phyloP scores from a whole-genome alignment of 768 basidiomycete species.

The Ramaria sp. region DNA sequence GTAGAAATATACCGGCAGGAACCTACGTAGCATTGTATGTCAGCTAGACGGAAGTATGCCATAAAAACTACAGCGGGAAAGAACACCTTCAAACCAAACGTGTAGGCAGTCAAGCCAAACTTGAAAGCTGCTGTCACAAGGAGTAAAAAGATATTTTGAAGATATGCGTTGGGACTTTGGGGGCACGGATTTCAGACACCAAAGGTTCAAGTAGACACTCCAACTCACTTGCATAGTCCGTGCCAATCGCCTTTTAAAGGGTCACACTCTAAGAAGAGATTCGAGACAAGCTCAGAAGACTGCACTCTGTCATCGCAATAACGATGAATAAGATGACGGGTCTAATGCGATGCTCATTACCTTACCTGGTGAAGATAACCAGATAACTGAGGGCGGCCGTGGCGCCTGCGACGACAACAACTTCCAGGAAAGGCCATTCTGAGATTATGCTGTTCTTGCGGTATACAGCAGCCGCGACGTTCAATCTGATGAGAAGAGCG shows the following conservation, averaged over 20 bases:
- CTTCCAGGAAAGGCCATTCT: slow-evolving; percentile 58
- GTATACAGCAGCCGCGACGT: slow-evolving; percentile 53
- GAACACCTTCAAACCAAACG: slow-evolving; percentile 67
- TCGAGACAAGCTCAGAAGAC: slow-evolving; percentile 72
- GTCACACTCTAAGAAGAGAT: slow-evolving; percentile 78
- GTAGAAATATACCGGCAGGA: slow-evolving; percentile 68
- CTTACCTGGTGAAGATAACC: slow-evolving; percentile 24
- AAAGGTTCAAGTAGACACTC: neutral
- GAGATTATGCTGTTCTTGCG: slow-evolving; percentile 42
- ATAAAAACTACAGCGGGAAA: neutral
- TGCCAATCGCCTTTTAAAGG: slow-evolving; percentile 54
- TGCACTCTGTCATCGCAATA: slow-evolving; percentile 37
- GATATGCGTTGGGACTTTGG: slow-evolving; percentile 52
- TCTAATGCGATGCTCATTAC: slow-evolving; percentile 32
- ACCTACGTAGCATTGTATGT: slow-evolving; percentile 31
- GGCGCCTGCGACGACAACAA: slow-evolving; percentile 47
- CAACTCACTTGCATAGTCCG: slow-evolving; percentile 68
- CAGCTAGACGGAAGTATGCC: neutral
- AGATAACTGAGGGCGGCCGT: slow-evolving; percentile 66
- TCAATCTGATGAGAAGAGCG: slow-evolving; percentile 53
- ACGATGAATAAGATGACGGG: slow-evolving; percentile 15
- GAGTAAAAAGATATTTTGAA: slow-evolving; percentile 59
- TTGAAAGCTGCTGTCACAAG: slow-evolving; percentile 53
- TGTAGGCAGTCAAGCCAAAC: slow-evolving; percentile 58
- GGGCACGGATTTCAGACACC: neutral